phyloP scores from a whole-genome alignment of 169 alveolate species.

The Cryptosporidium viatorum region DNA sequence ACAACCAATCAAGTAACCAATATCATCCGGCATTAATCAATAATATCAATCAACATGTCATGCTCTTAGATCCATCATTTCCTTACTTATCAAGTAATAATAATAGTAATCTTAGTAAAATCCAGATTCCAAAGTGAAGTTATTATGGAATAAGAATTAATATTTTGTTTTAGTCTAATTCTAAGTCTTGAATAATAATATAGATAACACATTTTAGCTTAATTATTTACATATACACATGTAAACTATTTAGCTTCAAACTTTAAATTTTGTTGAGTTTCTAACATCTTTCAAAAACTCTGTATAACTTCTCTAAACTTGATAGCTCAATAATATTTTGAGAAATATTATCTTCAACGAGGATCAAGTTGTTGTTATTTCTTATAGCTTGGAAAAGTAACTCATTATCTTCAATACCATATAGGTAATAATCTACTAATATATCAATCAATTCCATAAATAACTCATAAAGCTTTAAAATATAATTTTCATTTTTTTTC shows the following conservation, averaged over 20 bases:
- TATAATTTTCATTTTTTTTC: background rate
- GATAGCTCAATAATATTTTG: conserved; percentile 75
- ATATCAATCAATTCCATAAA: conserved; percentile 5
- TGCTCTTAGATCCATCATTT: conserved; percentile 38
- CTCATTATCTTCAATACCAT: conserved; percentile 31
- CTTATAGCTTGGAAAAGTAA: conserved; percentile 35
- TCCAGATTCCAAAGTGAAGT: conserved; percentile 6
- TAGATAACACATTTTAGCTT: background rate
- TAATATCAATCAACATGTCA: background rate
- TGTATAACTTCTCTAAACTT: conserved; percentile 77
- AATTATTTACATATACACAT: background rate
- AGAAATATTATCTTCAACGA: conserved; percentile 2
- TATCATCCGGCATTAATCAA: conserved; percentile 27
- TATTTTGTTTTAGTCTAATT: background rate
- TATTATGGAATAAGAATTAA: background rate
- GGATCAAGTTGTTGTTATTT: conserved; percentile 19
- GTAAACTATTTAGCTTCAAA: too few species aligned
- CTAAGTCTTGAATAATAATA: background rate
- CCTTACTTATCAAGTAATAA: conserved; percentile 8
- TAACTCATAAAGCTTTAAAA: background rate
- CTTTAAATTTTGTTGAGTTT: background rate
- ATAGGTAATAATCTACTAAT: conserved; percentile 27
- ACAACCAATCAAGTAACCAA: conserved; percentile 11
- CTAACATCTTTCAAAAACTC: conserved; percentile 79
- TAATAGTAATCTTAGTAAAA: background rate